phyloP scores from a whole-genome alignment of 1,284 basidiomycete genomes.

The Mycena citricolor region DNA sequence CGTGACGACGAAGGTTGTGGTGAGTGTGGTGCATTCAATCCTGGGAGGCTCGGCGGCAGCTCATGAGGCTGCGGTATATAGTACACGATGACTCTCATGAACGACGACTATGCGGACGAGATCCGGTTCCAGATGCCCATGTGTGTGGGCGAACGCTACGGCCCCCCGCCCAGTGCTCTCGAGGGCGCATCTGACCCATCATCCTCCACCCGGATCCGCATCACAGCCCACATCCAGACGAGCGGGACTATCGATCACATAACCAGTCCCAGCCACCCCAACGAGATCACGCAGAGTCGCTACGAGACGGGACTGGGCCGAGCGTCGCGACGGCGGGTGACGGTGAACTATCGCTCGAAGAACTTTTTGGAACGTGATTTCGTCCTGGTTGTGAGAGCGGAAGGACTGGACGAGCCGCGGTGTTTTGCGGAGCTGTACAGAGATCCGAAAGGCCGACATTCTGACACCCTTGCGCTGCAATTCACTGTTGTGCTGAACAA shows the following conservation, averaged over 20 bases:
- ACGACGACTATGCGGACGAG: conserved; percentile 45
- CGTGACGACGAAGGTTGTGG: conserved; percentile 43
- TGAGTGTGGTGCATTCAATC: conserved; percentile 29
- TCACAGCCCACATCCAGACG: conserved; percentile 47
- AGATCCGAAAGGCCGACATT: conserved; percentile 23
- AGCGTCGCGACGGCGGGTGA: conserved; percentile 41
- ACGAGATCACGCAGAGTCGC: conserved; percentile 28
- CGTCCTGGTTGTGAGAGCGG: conserved; percentile 43
- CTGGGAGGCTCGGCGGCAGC: too few relatives aligned
- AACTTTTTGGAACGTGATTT: conserved; percentile 47
- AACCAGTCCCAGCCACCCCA: conserved; percentile 42
- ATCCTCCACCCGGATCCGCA: conserved; percentile 36
- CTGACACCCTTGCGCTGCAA: conserved; percentile 46
- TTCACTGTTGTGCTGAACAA: conserved; percentile 53
- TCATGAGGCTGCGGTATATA: conserved; percentile 18
- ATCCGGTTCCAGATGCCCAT: conserved; percentile 53
- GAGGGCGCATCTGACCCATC: conserved; percentile 31
- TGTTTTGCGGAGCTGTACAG: conserved; percentile 51
- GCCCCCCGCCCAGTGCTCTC: conserved; percentile 39
- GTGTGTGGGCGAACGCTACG: conserved; percentile 51
- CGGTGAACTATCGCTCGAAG: conserved; percentile 36
- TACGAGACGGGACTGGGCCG: conserved; percentile 36
- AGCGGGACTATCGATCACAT: conserved; percentile 40
- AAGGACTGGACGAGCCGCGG: conserved; percentile 48
- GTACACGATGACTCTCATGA: conserved; percentile 42